Evolutionary conservation across 2,329 filamentous ascomycete species (phyloP), one percentile per base, ranked within the genome.

Genomic region (Pseudodiploospora longispora): DNA sequence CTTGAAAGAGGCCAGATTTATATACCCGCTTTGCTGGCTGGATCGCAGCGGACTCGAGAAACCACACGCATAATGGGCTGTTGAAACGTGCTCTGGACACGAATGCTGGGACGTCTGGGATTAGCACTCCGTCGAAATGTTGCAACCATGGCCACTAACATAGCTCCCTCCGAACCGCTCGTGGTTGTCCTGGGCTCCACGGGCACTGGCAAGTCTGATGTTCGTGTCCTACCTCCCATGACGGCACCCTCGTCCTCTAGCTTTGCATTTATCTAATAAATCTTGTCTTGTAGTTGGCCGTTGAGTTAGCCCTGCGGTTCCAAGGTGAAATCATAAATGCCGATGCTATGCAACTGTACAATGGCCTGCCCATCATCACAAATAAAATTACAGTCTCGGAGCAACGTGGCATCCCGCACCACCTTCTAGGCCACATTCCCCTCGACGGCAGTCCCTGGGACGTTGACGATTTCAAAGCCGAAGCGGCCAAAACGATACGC

Each of bases 301-400:
- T 98, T 35, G 87, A 95, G 50, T 69, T 98, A 41, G 93, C 94
- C 1, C 74, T 74, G 36, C 79, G 76, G 27, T 90, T 89, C 65
- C 83, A 93, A 63, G 93, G 94, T 59, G 93, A 98, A 64, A 78
- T 98, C 42, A 89, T 98, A 67, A 98, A 98, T 60, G 87, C 87
- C 38, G 93, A 98, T 71, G 93, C 93, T 34, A 95, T 98, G 89
- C 93, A 98, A 62, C 82, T 98, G 67, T 98, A 98, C 63, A 76
- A 78, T 42, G 93, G 93, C 3, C 70, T 98, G 36, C 89, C 93
- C 5, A 83, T 97, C 51, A 91, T 97, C 54, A 98, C 93, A 28
- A 98, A 98, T 64, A 95, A 97, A 61, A 85, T 97, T 47, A 79
- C 86, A 0, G 42, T 59, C 1, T 74, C 80, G 19, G 91, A 97